These are phyloP conservation scores for Cyberlindnera meyerae DNA, from an alignment of 805 yeast genomes.

Conservation along the genomic window DNA sequence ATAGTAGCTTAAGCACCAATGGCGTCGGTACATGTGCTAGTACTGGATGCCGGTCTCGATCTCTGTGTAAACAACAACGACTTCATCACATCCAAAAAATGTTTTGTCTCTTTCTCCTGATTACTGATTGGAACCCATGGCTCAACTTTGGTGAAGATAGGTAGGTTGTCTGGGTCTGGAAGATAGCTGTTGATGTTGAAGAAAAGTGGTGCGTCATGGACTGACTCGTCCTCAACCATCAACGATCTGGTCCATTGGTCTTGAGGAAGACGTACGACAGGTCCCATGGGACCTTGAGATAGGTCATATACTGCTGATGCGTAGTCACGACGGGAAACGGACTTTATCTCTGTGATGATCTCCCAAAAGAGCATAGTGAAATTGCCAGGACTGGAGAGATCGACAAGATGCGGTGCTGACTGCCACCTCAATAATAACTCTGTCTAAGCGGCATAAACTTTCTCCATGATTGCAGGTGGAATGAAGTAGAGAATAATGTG, in stretches of 20 bases:
- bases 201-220: not conserved
- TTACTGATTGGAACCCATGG: not conserved
- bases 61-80: too few relatives aligned
- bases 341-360: constrained; percentile 5
- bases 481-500: constrained; percentile 5
- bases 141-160: constrained; percentile 5
- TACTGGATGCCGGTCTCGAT: not conserved
- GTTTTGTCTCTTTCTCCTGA: not conserved
- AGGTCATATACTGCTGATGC: not conserved
- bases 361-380: constrained; percentile 11
- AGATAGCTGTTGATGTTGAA: constrained; percentile 4
- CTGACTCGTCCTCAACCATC: not conserved
- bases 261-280: constrained; percentile 2
- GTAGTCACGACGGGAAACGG: constrained; percentile 5
- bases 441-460: constrained; percentile 3
- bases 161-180: constrained; percentile 10
- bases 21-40: too few relatives aligned
- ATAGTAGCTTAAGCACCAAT: too few relatives aligned
- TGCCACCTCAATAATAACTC: not conserved
- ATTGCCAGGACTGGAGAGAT: constrained; percentile 5
- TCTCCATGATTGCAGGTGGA: constrained; percentile 10
- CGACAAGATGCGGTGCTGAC: not conserved
- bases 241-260: not conserved
- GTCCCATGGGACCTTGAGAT: not conserved
- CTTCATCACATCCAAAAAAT: too few relatives aligned